phyloP scores from a whole-genome alignment of 2,329 filamentous ascomycete genomes.

The Clonostachys chloroleuca region DNA sequence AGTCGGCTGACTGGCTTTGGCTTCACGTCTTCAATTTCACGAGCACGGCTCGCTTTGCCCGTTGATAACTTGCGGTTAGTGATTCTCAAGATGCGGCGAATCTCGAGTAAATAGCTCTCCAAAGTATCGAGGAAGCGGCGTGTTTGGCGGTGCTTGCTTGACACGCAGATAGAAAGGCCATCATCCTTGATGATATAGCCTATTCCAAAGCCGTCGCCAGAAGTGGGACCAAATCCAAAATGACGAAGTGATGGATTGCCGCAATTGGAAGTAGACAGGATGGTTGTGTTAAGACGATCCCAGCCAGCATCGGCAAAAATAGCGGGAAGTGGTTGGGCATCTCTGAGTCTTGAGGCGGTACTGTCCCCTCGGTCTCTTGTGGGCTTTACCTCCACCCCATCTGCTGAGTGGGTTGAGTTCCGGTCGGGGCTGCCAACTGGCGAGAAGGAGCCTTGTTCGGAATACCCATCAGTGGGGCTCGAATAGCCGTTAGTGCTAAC shows the following conservation, averaged over 20 bases:
- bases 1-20: slow-evolving; percentile 39
- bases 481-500: slow-evolving; percentile 59
- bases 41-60: slow-evolving; percentile 42
- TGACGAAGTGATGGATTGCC: slow-evolving; percentile 92
- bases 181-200: slow-evolving; percentile 92
- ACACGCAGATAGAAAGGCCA: slow-evolving; percentile 83
- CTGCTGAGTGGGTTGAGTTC: slow-evolving; percentile 35
- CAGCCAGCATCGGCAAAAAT: slow-evolving; percentile 87
- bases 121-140: slow-evolving; percentile 84
- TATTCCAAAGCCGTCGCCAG: slow-evolving; percentile 91
- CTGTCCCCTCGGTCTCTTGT: slow-evolving; percentile 48
- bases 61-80: slow-evolving; percentile 44
- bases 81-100: slow-evolving; percentile 76
- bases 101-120: slow-evolving; percentile 87
- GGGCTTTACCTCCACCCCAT: slow-evolving; percentile 23
- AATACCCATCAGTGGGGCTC: slow-evolving; percentile 49
- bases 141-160: slow-evolving; percentile 91
- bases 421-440: slow-evolving; percentile 48
- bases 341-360: slow-evolving; percentile 42
- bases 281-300: slow-evolving; percentile 93
- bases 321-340: slow-evolving; percentile 57
- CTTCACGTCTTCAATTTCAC: slow-evolving; percentile 42
- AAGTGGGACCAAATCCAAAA: slow-evolving; percentile 94
- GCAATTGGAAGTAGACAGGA: slow-evolving; percentile 96
- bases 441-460: slow-evolving; percentile 35